Evolutionary conservation across 176 grass and related monocot genomes (phyloP).

Genomic region (Carex parvula): DNA sequence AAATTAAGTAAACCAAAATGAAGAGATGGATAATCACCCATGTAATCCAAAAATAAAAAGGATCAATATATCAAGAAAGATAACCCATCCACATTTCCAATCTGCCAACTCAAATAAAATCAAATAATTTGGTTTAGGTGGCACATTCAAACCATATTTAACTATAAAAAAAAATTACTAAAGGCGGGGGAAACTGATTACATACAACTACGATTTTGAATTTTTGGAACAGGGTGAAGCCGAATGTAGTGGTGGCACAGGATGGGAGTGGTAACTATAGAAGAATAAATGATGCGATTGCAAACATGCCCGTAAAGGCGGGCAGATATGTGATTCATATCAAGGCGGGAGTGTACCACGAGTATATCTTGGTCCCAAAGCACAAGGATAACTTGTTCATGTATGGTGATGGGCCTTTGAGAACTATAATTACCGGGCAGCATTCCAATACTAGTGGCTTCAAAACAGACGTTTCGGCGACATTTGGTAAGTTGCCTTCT

Average conservation of each 20-base stretch:
- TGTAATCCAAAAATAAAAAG: neutral
- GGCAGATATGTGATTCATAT: slow-evolving; percentile 79
- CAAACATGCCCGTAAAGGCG: slow-evolving; percentile 42
- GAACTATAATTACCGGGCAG: slow-evolving; percentile 39
- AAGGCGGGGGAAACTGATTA: neutral
- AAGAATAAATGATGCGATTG: slow-evolving; percentile 56
- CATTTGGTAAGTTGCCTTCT: slow-evolving; percentile 41
- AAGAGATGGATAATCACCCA: neutral
- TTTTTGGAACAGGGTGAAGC: slow-evolving; percentile 24
- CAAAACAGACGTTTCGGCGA: slow-evolving; percentile 55
- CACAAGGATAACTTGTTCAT: slow-evolving; percentile 71
- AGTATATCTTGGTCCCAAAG: slow-evolving; percentile 55
- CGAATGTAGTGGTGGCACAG: slow-evolving; percentile 72
- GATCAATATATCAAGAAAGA: too few species aligned
- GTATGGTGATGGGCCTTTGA: slow-evolving; percentile 64
- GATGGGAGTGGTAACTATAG: slow-evolving; percentile 84
- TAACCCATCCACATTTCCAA: too few species aligned
- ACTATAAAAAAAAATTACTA: neutral
- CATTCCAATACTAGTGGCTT: too few species aligned
- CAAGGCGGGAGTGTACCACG: slow-evolving; percentile 69
- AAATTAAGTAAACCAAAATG: neutral
- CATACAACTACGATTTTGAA: neutral
- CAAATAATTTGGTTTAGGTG: too few species aligned
- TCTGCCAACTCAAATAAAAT: too few species aligned
- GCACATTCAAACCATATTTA: neutral